Conservation (phyloP, 1,139 yeast genomes). For the Zygosaccharomyces sapae region DNA sequence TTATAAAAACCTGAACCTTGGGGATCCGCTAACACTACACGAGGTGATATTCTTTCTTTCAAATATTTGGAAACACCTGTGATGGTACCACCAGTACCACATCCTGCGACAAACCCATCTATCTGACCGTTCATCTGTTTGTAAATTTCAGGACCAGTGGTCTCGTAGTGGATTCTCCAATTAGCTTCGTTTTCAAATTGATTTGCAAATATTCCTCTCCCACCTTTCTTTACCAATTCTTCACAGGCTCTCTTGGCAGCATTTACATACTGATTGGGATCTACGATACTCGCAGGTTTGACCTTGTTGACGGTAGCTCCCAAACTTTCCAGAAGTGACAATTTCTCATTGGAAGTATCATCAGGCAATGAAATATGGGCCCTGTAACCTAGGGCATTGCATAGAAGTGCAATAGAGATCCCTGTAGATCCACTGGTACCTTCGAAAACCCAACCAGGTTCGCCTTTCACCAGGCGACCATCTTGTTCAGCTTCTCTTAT, state of each 20-base stretch:
- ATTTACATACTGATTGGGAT: conserved; percentile 88
- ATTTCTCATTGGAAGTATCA: conserved; percentile 83
- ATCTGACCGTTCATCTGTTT: conserved; percentile 58
- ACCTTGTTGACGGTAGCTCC: conserved; percentile 90
- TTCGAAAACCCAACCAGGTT: conserved; percentile 60
- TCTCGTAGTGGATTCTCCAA: conserved; percentile 75
- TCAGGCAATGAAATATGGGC: conserved; percentile 92
- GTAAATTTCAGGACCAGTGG: conserved; percentile 91
- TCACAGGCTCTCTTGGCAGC: conserved; percentile 69
- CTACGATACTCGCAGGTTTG: conserved; percentile 92
- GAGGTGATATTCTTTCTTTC: conserved; percentile 47
- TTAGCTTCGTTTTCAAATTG: conserved; percentile 92
- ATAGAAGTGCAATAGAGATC: conserved; percentile 82
- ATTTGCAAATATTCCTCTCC: conserved; percentile 68
- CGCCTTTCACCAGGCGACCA: conserved; percentile 54
- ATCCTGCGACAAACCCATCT: conserved; percentile 74
- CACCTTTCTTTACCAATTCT: conserved; percentile 44
- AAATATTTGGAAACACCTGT: conserved; percentile 72
- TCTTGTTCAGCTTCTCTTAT: conserved; percentile 60
- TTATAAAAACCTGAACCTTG: conserved; percentile 92
- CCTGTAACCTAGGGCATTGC: conserved; percentile 80
- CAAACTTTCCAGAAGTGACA: conserved; percentile 60
- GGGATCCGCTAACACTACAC: conserved; percentile 78
- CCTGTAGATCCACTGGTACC: conserved; percentile 98
- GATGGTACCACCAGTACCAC: conserved; percentile 58